phyloP scores from a whole-genome alignment of 139 green algal genomes.

The Coelastrella sp. region DNA sequence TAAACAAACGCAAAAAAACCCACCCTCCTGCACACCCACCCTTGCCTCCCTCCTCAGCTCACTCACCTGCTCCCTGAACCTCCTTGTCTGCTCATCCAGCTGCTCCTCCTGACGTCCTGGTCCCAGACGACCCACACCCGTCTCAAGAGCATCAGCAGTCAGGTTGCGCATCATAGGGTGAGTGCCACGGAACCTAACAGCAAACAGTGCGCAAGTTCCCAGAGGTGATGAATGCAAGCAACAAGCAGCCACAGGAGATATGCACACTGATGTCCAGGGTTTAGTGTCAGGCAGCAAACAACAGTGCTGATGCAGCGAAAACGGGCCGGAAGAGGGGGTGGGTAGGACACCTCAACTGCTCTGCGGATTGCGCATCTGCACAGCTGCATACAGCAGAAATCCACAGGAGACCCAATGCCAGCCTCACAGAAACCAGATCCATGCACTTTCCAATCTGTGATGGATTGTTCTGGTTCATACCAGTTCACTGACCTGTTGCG shows the following conservation, averaged over 20 bases:
- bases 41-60: too few relatives aligned
- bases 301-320: too few relatives aligned
- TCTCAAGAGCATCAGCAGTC: slow-evolving; percentile 36
- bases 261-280: too few relatives aligned
- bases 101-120: slow-evolving; percentile 20
- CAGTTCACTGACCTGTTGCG: background rate
- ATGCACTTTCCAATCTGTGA: too few relatives aligned
- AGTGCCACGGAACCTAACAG: slow-evolving; percentile 39
- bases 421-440: background rate
- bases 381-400: too few relatives aligned
- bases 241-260: background rate
- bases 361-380: too few relatives aligned
- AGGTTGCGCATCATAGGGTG: slow-evolving; percentile 78
- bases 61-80: slow-evolving; percentile 36
- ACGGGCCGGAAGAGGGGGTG: too few relatives aligned
- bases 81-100: slow-evolving; percentile 40
- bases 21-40: too few relatives aligned
- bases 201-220: background rate
- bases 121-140: slow-evolving; percentile 15
- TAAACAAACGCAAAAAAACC: too few relatives aligned
- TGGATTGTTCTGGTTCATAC: background rate
- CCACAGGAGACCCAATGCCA: too few relatives aligned
- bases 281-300: too few relatives aligned
- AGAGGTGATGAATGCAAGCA: background rate
- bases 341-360: too few relatives aligned